Evolutionary conservation across 352 stramenopile genomes (phyloP).

Genomic region (Plasmopara halstedii): DNA sequence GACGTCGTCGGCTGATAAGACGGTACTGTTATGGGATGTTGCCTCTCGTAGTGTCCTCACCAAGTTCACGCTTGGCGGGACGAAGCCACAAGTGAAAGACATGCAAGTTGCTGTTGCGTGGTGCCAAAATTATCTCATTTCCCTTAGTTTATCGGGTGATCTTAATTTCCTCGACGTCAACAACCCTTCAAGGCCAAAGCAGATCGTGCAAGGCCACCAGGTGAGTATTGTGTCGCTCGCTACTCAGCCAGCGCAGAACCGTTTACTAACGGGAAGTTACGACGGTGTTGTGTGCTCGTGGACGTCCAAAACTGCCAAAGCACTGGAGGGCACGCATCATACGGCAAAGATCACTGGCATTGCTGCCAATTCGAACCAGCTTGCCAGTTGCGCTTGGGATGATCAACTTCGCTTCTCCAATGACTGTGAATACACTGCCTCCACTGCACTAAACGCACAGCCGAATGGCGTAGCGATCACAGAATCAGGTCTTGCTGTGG

Average conservation of each 20-base stretch:
- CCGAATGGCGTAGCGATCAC: constrained; percentile 60
- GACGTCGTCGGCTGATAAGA: constrained; percentile 96
- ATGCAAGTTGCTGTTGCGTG: constrained; percentile 76
- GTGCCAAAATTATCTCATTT: constrained; percentile 73
- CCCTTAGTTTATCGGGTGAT: constrained; percentile 77
- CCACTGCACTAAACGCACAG: constrained; percentile 56
- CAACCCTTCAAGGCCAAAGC: constrained; percentile 62
- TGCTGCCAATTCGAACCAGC: constrained; percentile 40
- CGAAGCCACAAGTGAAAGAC: constrained; percentile 65
- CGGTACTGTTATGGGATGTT: constrained; percentile 89
- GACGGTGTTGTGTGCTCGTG: constrained; percentile 91
- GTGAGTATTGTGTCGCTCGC: constrained; percentile 87
- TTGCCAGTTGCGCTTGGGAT: constrained; percentile 89
- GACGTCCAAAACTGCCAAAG: constrained; percentile 52
- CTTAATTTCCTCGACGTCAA: constrained; percentile 71
- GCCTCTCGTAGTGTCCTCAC: constrained; percentile 54
- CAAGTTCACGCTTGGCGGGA: constrained; percentile 70
- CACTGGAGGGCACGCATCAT: constrained; percentile 37
- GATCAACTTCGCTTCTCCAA: constrained; percentile 79
- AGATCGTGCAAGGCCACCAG: constrained; percentile 86
- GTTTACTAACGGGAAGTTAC: constrained; percentile 91
- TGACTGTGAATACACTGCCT: constrained; percentile 48
- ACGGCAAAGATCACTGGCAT: constrained; percentile 82
- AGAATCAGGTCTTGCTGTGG: constrained; percentile 43
- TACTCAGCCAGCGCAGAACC: constrained; percentile 53